Evolutionary conservation across 2,329 filamentous ascomycete species (phyloP), one percentile per base, ranked within the genome.

Genomic region (Exophiala spinifera): DNA sequence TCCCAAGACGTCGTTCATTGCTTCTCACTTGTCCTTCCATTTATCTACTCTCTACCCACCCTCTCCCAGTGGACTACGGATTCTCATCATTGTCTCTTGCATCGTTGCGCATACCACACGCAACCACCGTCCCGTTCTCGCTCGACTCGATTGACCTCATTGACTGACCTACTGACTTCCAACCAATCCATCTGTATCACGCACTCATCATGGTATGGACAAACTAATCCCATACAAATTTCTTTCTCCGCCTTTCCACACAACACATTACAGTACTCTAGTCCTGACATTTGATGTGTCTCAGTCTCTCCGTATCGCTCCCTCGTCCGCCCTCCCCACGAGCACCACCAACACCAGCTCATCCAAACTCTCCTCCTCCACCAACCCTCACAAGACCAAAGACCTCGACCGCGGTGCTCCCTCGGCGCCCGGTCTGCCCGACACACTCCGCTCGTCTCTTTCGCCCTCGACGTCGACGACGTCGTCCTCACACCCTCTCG

Each of bases 401-500:
- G 21, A 39, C 21, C 40, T 59, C 23, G 81, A 79, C 62, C 80
- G 81, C 65, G 84, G 82, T 52, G 94, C 94, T 3, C 94, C 94
- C 64, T 96, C 92, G 1, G 92, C 91, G 14, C 91, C 91, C 0
- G 92, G 92, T 64, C 80, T 97, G 61, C 91, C 95, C 80, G 94
- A 97, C 78, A 91, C 88, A 15, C 87, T 99, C 65, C 91, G 94
- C 68, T 79, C 84, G 64, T 85, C 83, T n/a, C 77, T 77, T 46
- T 72, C 81, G 51, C 65, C 73, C 67, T 73, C 68, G 64, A 61
- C 67, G 68, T 69, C 40, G 57, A 57, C 28, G 61, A 65, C 63
- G 69, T 82, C 60, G 11, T 89, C 85, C 40, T 76, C 86, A 2
- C 94, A 99, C 79, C 94, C 94, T 0, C 88, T 99, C 66, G 94